Evolutionary conservation across 208 protist species (phyloP), one percentile per base, ranked within the genome.

Genomic region (Trypanosoma melophagium): DNA sequence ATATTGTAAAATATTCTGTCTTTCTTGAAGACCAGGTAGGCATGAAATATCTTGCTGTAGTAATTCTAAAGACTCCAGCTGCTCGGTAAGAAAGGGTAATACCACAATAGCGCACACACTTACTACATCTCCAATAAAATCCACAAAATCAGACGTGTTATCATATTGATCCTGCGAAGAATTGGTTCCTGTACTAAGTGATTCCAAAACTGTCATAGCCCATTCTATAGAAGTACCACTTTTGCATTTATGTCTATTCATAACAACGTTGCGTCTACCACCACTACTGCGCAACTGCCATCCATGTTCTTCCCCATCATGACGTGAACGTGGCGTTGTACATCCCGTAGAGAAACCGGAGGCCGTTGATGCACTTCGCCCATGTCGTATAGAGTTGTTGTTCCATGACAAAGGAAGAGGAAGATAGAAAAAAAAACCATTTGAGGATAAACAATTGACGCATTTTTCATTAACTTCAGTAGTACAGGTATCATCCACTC

Each of bases 121-220:
- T 13, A 74, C 60, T 56, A 74, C 42, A 28, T 74, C 69, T n/a
- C 69, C 69, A 50, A 68, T 49, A 42, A 74, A 74, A 38, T 63
- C 69, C 3, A 67, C 53, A 58, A 74, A 74, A 35, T 68, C 69
- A 21, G 55, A 62, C 3, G 61, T 60, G 35, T 61, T 44, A n/a
- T 68, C 54, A 19, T 35, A 68, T 21, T 22, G 49, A 24, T 64
- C 44, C 31, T 31, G 57, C 12, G 19, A 10, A 31, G 28, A 35
- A 35, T 7, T 35, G 5, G 25, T 22, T 25, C 12, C 54, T 21
- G 41, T 47, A 28, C 66, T 28, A 25, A 74, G 55, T 9, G 60
- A 53, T 1, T 16, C 55, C 47, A 74, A 19, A 2, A 63, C 45
- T 12, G 61, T 42, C 8, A 74, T 41, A 13, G 69, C 49, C 52